Percentiles rank a stretch among this genome's conserved stretches.
phyloP scores from a whole-genome alignment of 2,329 filamentous ascomycete species.

The Trichoderma arundinaceum region DNA sequence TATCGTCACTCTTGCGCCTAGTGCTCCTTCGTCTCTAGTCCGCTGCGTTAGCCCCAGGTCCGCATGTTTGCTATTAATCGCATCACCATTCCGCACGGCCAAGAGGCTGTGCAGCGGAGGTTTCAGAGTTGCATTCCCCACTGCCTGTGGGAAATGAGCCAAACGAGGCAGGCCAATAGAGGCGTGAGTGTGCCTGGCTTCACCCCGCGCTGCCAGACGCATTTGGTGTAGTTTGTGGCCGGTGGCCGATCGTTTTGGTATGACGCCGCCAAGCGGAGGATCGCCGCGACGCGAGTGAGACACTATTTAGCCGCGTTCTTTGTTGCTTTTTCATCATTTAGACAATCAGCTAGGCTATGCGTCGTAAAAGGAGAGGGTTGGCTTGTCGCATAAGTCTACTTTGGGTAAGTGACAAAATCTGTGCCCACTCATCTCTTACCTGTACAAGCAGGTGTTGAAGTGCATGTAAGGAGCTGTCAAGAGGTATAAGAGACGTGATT shows the following conservation, averaged over 20 bases:
- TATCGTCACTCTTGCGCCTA: neutral
- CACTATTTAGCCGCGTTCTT: constrained; percentile 9
- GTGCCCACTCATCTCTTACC: no score
- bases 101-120: constrained; percentile 25
- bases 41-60: neutral
- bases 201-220: constrained; percentile 23
- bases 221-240: constrained; percentile 17
- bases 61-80: neutral
- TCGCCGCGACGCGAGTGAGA: constrained; percentile 18
- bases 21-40: neutral
- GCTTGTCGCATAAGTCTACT: no score
- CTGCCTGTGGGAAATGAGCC: constrained; percentile 23
- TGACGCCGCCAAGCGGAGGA: constrained; percentile 3
- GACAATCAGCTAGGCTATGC: neutral
- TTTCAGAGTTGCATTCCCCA: constrained; percentile 27
- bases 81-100: constrained; percentile 22
- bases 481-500: no score
- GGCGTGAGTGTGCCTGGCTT: constrained; percentile 11
- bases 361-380: no score
- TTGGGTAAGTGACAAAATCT: no score
- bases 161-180: constrained; percentile 13
- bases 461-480: no score
- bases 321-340: neutral
- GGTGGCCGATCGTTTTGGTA: constrained; percentile 9
- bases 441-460: no score